These are phyloP conservation scores for Solanum piurae DNA, from an alignment of 257 asterid species.

Conservation along the genomic window DNA sequence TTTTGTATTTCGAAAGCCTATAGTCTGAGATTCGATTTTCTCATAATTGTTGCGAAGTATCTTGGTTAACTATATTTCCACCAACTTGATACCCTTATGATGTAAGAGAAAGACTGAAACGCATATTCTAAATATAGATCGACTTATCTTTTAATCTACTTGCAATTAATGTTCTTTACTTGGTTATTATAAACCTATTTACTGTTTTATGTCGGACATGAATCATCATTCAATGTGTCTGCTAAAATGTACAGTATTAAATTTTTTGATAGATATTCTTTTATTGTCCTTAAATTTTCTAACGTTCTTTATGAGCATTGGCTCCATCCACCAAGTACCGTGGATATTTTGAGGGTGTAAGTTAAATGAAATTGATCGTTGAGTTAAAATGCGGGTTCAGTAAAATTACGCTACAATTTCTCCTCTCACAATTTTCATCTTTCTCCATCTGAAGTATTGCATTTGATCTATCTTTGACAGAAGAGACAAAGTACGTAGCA, in stretches of 20 bases:
- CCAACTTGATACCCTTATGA: background rate
- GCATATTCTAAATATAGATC: background rate
- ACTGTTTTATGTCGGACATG: slow-evolving; percentile 13
- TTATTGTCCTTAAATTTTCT: slow-evolving; percentile 69
- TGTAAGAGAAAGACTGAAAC: slow-evolving; percentile 2
- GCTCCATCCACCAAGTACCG: background rate
- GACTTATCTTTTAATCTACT: background rate
- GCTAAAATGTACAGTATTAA: background rate
- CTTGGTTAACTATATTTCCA: slow-evolving; percentile 1
- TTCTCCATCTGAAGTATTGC: no score
- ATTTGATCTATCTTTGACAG: no score
- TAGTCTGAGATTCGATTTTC: background rate
- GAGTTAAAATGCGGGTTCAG: background rate
- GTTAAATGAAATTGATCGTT: background rate
- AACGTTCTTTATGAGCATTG: slow-evolving; percentile 20
- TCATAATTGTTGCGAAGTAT: background rate
- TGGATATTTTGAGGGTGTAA: slow-evolving; percentile 47
- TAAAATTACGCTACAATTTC: no score
- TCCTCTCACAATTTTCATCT: no score
- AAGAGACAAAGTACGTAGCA: no score
- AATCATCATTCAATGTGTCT: slow-evolving; percentile 1
- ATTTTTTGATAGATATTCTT: background rate
- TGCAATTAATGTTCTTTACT: background rate
- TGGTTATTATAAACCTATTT: background rate
- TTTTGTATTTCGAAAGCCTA: background rate